phyloP scores from a whole-genome alignment of 768 basidiomycete genomes.

The Mycena belliarum region DNA sequence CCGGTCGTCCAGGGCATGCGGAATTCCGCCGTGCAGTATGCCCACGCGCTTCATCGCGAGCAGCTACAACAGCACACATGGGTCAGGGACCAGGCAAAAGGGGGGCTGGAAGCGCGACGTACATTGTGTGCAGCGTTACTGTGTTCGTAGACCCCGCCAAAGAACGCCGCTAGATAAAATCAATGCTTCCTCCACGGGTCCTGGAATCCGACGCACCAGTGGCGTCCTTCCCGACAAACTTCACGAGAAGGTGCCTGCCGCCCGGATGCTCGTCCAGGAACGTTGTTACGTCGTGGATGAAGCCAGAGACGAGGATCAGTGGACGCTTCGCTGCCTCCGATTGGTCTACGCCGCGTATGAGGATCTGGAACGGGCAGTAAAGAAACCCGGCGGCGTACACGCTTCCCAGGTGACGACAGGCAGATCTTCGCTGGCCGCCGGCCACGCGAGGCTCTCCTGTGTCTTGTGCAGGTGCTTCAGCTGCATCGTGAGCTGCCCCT shows the following conservation, averaged over 20 bases:
- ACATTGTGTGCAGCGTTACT: conserved; percentile 88
- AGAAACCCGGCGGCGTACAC: not conserved
- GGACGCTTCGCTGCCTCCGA: conserved; percentile 77
- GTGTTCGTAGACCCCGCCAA: conserved; percentile 89
- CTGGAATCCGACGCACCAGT: too few relatives aligned
- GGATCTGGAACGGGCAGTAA: not conserved
- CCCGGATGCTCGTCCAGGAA: conserved; percentile 94
- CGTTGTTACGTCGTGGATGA: conserved; percentile 85
- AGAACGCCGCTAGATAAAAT: conserved; percentile 54
- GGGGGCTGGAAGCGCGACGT: conserved; percentile 30
- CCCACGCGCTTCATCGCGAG: conserved; percentile 71
- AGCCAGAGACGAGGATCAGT: conserved; percentile 84
- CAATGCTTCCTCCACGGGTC: too few relatives aligned
- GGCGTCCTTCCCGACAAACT: conserved; percentile 87
- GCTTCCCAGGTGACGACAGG: conserved; percentile 84
- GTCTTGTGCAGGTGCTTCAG: conserved; percentile 80
- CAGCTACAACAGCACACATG: conserved; percentile 34
- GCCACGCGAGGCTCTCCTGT: conserved; percentile 80
- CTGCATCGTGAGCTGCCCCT: conserved; percentile 93
- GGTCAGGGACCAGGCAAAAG: not conserved
- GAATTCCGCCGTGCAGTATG: conserved; percentile 57
- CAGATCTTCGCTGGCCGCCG: conserved; percentile 70
- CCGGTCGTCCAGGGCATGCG: conserved; percentile 59
- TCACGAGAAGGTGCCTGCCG: conserved; percentile 79
- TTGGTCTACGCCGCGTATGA: not conserved